phyloP scores from a whole-genome alignment of 2,329 filamentous ascomycete genomes.

The Alternaria tenuissima region DNA sequence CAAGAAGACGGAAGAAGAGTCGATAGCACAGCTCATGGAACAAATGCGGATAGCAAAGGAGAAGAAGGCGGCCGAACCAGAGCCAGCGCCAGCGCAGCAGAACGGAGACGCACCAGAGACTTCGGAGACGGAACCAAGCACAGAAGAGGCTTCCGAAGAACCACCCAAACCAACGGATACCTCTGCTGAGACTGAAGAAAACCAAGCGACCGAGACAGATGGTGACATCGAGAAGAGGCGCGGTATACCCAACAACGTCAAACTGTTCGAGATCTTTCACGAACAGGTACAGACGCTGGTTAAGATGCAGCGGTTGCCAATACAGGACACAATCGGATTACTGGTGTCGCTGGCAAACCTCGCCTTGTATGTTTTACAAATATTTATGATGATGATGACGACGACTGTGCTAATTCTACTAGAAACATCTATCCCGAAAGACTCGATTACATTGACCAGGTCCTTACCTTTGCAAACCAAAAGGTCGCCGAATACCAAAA shows the following conservation, averaged over 20 bases:
- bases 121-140: conserved; percentile 28
- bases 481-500: conserved; percentile 91
- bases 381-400: not conserved
- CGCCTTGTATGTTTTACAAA: conserved; percentile 67
- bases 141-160: conserved; percentile 41
- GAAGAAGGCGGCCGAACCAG: conserved; percentile 46
- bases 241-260: conserved; percentile 77
- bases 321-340: conserved; percentile 93
- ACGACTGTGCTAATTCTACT: conserved; percentile 32
- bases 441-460: conserved; percentile 94
- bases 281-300: conserved; percentile 94
- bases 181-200: conserved; percentile 47
- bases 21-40: conserved; percentile 78
- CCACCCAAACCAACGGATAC: conserved; percentile 39
- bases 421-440: conserved; percentile 91
- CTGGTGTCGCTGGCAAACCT: conserved; percentile 94
- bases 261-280: conserved; percentile 97
- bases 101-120: conserved; percentile 43
- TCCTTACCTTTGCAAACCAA: conserved; percentile 84
- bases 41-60: conserved; percentile 76
- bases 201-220: conserved; percentile 50
- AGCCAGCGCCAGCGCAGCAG: conserved; percentile 37
- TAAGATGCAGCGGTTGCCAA: conserved; percentile 86
- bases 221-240: conserved; percentile 57
- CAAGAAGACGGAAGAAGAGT: conserved; percentile 83